Percentiles rank a stretch among this genome's conserved stretches.
These are phyloP conservation scores for Calonectria ilicicola DNA, from an alignment of 2,329 filamentous ascomycete genomes.

Conservation along the genomic window DNA sequence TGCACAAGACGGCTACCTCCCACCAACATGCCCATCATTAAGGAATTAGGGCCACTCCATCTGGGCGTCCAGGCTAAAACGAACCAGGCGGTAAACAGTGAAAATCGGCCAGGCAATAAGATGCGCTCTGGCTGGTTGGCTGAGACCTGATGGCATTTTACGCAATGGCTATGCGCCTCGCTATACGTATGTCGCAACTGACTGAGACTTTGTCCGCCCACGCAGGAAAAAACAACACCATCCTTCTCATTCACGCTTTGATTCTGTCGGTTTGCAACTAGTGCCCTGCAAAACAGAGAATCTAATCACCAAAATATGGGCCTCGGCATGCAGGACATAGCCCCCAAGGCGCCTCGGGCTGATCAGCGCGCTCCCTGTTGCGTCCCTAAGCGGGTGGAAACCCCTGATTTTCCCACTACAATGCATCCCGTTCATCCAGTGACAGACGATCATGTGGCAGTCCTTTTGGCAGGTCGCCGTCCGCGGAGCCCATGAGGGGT, in stretches of 20 bases:
- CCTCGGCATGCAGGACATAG: background rate
- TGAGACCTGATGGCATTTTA: background rate
- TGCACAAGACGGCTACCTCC: background rate
- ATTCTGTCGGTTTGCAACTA: background rate
- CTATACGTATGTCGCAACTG: background rate
- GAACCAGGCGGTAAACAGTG: background rate
- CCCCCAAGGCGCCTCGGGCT: background rate
- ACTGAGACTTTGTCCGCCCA: background rate
- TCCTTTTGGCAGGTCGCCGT: background rate
- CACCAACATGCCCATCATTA: background rate
- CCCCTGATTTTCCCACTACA: background rate
- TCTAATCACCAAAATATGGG: background rate
- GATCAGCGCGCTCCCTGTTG: slow-evolving; percentile 5
- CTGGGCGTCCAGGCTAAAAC: background rate
- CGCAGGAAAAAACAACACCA: background rate
- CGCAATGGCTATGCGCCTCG: background rate
- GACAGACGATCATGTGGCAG: background rate
- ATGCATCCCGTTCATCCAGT: background rate
- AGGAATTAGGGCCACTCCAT: background rate
- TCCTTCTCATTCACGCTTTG: background rate
- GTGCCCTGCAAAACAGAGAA: background rate
- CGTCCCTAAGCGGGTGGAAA: background rate
- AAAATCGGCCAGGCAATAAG: no score
- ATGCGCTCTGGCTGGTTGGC: no score
- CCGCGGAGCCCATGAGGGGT: background rate